A percentile compares a stretch with the other conserved stretches of the same genome.
These are phyloP conservation scores for Colletotrichum destructivum DNA, from an alignment of 2,329 filamentous ascomycete species.

Conservation along the genomic window DNA sequence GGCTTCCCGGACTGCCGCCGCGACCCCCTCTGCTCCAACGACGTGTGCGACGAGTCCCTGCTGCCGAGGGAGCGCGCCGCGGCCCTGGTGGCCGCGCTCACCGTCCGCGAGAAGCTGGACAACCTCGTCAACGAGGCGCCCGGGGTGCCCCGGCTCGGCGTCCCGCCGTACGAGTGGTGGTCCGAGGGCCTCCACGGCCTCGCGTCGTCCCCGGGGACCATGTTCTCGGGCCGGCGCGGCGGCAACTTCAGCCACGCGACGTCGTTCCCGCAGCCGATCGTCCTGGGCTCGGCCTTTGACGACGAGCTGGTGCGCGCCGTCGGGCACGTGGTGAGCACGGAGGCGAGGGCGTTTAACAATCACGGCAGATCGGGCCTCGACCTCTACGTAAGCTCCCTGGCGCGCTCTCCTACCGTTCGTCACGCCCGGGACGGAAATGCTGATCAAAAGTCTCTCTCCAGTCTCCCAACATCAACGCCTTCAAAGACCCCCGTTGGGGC, in stretches of 20 bases:
- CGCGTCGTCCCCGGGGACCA: constrained; percentile 68
- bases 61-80: constrained; percentile 57
- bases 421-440: background rate
- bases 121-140: constrained; percentile 55
- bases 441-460: background rate
- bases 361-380: constrained; percentile 68
- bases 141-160: constrained; percentile 69
- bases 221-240: constrained; percentile 58
- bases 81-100: constrained; percentile 66
- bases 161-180: constrained; percentile 74
- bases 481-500: constrained; percentile 75
- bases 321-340: constrained; percentile 69
- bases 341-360: constrained; percentile 77
- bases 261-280: constrained; percentile 76
- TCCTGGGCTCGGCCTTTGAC: constrained; percentile 75
- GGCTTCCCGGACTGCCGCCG: constrained; percentile 47
- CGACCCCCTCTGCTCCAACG: constrained; percentile 48
- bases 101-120: constrained; percentile 69
- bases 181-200: constrained; percentile 76
- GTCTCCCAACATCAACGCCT: constrained; percentile 78
- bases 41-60: constrained; percentile 64
- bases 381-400: constrained; percentile 60
- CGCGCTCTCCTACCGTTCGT: too few relatives aligned
- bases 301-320: constrained; percentile 72
- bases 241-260: constrained; percentile 73